These are phyloP conservation scores for Phalaenopsis equestris DNA, from an alignment of 106 monocot genomes.

Conservation along the genomic window DNA sequence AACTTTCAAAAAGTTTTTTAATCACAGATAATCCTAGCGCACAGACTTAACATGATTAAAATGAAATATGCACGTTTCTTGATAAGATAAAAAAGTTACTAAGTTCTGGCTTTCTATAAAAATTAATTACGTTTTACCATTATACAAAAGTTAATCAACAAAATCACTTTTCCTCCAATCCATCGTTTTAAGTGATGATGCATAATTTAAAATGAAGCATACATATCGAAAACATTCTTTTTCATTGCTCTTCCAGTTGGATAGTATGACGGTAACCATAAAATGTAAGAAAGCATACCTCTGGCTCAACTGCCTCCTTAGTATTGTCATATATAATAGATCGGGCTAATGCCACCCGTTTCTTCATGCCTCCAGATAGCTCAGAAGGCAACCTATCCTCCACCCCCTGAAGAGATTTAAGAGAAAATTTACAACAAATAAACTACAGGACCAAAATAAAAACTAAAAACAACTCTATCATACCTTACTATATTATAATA, in stretches of 20 bases:
- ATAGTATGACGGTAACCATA: neutral
- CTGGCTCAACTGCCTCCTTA: constrained; percentile 73
- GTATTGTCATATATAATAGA: constrained; percentile 94
- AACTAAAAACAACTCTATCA: neutral
- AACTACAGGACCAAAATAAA: neutral
- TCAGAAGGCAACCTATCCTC: constrained; percentile 88
- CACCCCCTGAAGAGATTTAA: constrained; percentile 51
- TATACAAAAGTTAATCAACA: neutral
- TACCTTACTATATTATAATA: neutral
- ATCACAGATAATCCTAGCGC: neutral
- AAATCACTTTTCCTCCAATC: neutral
- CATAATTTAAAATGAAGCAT: neutral
- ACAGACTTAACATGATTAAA: neutral
- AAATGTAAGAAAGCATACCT: constrained; percentile 36
- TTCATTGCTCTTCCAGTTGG: neutral
- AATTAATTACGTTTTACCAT: neutral
- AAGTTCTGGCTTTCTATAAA: neutral
- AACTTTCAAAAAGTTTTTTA: neutral
- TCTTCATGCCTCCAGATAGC: constrained; percentile 98
- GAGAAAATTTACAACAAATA: neutral
- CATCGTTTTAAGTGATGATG: neutral
- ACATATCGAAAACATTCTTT: neutral
- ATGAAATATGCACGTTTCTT: neutral
- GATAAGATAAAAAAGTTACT: neutral
- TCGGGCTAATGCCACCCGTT: constrained; percentile 91